Evolutionary conservation across 345 rosid genomes (phyloP), one percentile per base, ranked within the genome.

Genomic region (Citrus trifoliata): DNA sequence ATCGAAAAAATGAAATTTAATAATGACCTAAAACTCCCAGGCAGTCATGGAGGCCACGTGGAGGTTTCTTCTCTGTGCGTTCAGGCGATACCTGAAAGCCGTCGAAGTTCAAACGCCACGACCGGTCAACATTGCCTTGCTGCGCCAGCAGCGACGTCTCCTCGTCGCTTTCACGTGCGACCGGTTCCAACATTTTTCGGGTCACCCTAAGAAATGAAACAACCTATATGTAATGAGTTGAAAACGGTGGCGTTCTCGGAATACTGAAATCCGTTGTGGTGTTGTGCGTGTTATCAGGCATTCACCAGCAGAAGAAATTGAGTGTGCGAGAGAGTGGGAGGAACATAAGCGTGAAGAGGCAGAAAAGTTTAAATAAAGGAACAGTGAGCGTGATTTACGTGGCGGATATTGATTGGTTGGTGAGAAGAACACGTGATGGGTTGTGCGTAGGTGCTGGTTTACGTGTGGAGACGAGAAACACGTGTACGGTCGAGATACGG

Each of bases 41-140:
- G 78, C 97, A 96, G 40, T 87, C 87, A 61, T 91, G 97, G 76
- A 90, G 84, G 67, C 89, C 85, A 13, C 89, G 85, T 3, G 91
- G 83, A 19, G 81, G 82, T 77, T 83, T 90, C 82, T 84, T 91
- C 79, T 90, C 92, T 16, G 74, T 79, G 67, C 82, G 92, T 72
- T 89, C 91, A 1, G 92, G 19, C 2, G 91, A 86, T 22, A 89
- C 73, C 86, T 89, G 90, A 78, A 86, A 85, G 4, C 93, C 90
- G 25, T 94, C 94, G 86, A 96, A 96, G 88, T 96, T 96, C 63
- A 96, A 81, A 78, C 94, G 93, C 99, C 99, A 96, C 7, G 99
- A 93, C 2, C 48, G 73, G 71, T 94, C 98, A 28, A 87, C 92
- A 74, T 83, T 84, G 82, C 63, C 78, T 67, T 81, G 79, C 66